Percentiles rank a stretch among this genome's conserved stretches.
Conservation (phyloP, 352 stramenopile species). For the Phytophthora fragariae region DNA sequence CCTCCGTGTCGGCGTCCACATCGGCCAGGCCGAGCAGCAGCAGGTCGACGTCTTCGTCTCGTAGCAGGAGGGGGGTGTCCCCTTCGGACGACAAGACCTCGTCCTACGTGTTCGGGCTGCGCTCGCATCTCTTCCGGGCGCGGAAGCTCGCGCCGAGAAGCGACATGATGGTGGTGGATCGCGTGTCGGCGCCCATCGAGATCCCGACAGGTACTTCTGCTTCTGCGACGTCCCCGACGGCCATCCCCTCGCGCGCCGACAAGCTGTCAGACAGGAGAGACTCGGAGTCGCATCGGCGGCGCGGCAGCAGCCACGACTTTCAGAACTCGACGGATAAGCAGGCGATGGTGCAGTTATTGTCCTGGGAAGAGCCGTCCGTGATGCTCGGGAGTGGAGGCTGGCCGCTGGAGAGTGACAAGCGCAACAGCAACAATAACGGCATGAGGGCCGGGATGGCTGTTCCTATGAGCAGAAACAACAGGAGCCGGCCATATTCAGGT, state of each 20-base stretch:
- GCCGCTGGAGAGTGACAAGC: conserved; percentile 42
- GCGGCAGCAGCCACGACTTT: conserved; percentile 31
- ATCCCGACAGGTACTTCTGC: conserved; percentile 49
- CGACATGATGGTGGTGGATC: conserved; percentile 42
- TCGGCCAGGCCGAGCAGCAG: conserved; percentile 28
- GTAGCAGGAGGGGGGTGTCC: conserved; percentile 15
- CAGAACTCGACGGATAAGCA: conserved; percentile 32
- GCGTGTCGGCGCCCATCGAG: conserved; percentile 67
- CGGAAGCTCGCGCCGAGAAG: conserved; percentile 26
- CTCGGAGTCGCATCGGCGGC: conserved; percentile 20
- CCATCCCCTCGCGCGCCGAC: conserved; percentile 22
- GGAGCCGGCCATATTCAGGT: conserved; percentile 20
- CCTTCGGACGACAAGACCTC: conserved; percentile 31
- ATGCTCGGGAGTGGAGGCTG: conserved; percentile 46
- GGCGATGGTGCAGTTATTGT: conserved; percentile 52
- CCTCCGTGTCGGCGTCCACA: conserved; percentile 6
- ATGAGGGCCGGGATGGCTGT: conserved; percentile 1
- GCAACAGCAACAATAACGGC: conserved; percentile 11
- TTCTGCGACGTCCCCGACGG: conserved; percentile 12
- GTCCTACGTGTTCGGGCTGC: conserved; percentile 43
- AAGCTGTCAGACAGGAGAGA: conserved; percentile 30
- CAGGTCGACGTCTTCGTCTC: conserved; percentile 29
- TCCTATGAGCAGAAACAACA: conserved; percentile 15
- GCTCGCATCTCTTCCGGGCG: conserved; percentile 45
- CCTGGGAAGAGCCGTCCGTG: conserved; percentile 68